Evolutionary conservation across 2,329 filamentous ascomycete genomes (phyloP), one percentile per base, ranked within the genome.

Genomic region (Colletotrichum somersetense): DNA sequence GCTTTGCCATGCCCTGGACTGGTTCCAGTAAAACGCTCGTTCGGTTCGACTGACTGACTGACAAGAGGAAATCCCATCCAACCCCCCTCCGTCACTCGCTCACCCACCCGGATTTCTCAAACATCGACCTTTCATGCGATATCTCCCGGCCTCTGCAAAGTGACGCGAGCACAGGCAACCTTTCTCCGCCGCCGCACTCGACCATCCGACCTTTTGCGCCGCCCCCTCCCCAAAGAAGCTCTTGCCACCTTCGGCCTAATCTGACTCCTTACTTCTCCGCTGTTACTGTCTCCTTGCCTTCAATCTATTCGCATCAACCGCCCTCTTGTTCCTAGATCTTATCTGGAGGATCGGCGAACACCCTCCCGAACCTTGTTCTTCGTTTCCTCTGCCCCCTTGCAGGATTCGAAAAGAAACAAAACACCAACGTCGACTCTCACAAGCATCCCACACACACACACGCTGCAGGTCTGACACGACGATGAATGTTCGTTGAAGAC

Each of bases 321-420:
- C 69, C 52, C 53, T 68, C 23, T 53, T 44, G 20, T 42, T 23
- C n/a, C 53, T 40, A 23, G 50, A 38, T 63, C 57, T 68, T 53
- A 71, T 46, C 52, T 23, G 40, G 30, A 52, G 35, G 69, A 72
- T 72, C 69, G 69, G 69, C 69, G 58, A 56, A 59, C 66, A 64
- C 44, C 67, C 68, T 46, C 8, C 44, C 68, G 33, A 59, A 61
- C 44, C 46, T 62, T 52, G 66, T 65, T 65, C 46, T 61, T 55
- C 58, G 67, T 69, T 72, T 72, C 46, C 33, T 40, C n/a, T n/a
- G 2, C 18, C 50, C 48, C 35, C 38, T 23, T 33, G 10, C 20
- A 35, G 10, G 20, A 33, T 12, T 20, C 30, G 14, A 18, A 6
- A 18, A 35, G 59, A 72, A 69, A 69, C 66, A 69, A 69, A 69